A percentile compares a stretch with the other conserved stretches of the same genome.
Conservation (phyloP, 768 basidiomycete genomes). For the Boletus reticuloceps region DNA sequence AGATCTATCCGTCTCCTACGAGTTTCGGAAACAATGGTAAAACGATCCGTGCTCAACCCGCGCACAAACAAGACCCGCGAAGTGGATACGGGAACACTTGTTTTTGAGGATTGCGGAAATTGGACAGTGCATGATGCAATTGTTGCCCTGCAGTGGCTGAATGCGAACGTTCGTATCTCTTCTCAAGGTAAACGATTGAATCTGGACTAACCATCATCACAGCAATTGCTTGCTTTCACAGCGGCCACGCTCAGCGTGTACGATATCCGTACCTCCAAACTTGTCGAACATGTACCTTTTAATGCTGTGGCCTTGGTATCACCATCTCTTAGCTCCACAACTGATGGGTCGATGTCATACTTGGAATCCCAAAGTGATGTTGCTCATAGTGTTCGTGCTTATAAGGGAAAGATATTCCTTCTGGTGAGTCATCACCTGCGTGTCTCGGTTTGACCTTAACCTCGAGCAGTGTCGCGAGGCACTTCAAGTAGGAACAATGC, state of each 20-base stretch:
- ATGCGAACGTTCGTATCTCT: constrained; percentile 69
- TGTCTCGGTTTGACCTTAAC: constrained; percentile 3
- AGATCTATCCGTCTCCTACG: constrained; percentile 59
- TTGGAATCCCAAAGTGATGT: constrained; percentile 51
- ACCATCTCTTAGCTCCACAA: constrained; percentile 46
- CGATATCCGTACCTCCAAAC: constrained; percentile 53
- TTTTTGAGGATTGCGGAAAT: constrained; percentile 56
- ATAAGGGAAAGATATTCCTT: constrained; percentile 90
- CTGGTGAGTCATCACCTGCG: constrained; percentile 53
- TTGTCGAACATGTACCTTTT: constrained; percentile 63
- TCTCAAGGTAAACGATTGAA: neutral
- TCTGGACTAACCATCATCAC: constrained; percentile 4
- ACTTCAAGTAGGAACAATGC: constrained; percentile 76
- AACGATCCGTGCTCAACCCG: constrained; percentile 47
- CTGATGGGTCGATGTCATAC: constrained; percentile 47
- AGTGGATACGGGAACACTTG: constrained; percentile 61
- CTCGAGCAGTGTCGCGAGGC: constrained; percentile 56
- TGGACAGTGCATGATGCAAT: constrained; percentile 65
- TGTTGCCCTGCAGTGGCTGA: constrained; percentile 84
- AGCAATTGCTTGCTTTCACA: constrained; percentile 75
- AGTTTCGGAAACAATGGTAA: constrained; percentile 57
- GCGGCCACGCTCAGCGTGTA: constrained; percentile 60
- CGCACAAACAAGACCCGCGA: constrained; percentile 60
- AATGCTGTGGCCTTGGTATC: constrained; percentile 56
- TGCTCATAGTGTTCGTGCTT: constrained; percentile 69